Base-by-base conservation (phyloP, 257 asterid species). In the Nicotiana otophora region DNA sequence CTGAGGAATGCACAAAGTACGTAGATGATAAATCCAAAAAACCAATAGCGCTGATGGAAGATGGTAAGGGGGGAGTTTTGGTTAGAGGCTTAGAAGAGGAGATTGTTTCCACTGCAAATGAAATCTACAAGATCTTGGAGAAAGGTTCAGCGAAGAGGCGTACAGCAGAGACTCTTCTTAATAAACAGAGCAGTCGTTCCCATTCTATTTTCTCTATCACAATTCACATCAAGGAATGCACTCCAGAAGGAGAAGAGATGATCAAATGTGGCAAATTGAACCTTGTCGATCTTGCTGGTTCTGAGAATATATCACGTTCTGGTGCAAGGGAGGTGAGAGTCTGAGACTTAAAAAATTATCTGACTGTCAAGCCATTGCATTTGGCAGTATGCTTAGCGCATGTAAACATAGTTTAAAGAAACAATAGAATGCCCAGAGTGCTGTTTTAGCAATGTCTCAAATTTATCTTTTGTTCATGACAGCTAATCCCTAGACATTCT, bases 211-310 rank as follows among this genome's bases (percentile, higher is more conserved):
- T 96, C 86, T 94, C 98, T 4, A 93, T 94, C 88, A 96, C 98
- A 20, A 96, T 96, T 83, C 99, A 96, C 89, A 96, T 94, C 83
- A 96, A 94, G 90, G 99, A 96, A 88, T 88, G 93, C 81, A 96
- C 99, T 78, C 98, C 98, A 72, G 99, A 96, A 87, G 99, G 99
- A 83, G 98, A 96, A 83, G 99, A 96, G 87, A 91, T 96, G 98
- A 93, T 96, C 87, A 96, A 93, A 90, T 92, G 94, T 82, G 99
- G 99, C 85, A 96, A 96, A 91, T 87, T 96, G 84, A 96, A 96
- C 89, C 94, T 96, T 34, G 98, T 96, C 79, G 99, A 96, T 85
- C 97, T 96, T 64, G 99, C 99, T 80, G 98, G 99, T 81, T 96
- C 99, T 9, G 98, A 94, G 89, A 94, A 96, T 81, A 93, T 96